Base-by-base conservation (phyloP, 202 grass and related monocot genomes). In the Cymbopogon flexuosus region DNA sequence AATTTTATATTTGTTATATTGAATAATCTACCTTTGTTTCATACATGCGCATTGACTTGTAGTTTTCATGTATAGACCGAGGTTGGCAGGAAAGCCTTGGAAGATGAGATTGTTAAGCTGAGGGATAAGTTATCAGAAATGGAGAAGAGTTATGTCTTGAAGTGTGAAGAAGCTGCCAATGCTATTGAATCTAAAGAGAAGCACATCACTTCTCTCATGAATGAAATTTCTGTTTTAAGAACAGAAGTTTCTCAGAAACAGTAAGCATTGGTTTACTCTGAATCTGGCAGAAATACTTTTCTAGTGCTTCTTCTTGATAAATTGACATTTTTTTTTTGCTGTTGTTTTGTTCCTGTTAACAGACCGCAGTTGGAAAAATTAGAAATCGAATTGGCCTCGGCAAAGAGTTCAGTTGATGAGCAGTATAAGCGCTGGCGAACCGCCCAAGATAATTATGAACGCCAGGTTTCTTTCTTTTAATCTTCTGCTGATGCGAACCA, bases 371-470 rank as follows among this genome's bases (percentile, higher is more conserved):
- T 88, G 64, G 88, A 95, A 74, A 77, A 62, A 33, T 51, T 99
- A 47, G 87, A 93, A 84, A 70, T 83, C 62, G 80, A 93, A 23
- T 51, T 93, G 79, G 88, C 88, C 34, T 93, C 90, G 11, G 73
- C 91, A 34, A 99, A 95, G 87, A 85, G 72, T 81, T 87, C 86
- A 74, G 65, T 99, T 72, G 92, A 99, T 64, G 85, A 83, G 73
- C 92, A 95, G 41, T 84, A 83, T 46, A 95, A 87, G 68, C 90
- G 90, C 62, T 99, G 96, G 96, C 86, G 92, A 70, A 91, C 52
- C 23, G 70, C 92, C 6, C 92, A 99, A 60, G 87, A 93, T 56
- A 99, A 99, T 68, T 99, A 93, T 65, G 96, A 99, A 80, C 88
- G 96, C 33, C 96, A 99, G 92, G 96, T 99, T 89, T 70, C 4